Evolutionary conservation across 192 early-diverging fungal genomes (phyloP).

Genomic region (Coemansia sp.): DNA sequence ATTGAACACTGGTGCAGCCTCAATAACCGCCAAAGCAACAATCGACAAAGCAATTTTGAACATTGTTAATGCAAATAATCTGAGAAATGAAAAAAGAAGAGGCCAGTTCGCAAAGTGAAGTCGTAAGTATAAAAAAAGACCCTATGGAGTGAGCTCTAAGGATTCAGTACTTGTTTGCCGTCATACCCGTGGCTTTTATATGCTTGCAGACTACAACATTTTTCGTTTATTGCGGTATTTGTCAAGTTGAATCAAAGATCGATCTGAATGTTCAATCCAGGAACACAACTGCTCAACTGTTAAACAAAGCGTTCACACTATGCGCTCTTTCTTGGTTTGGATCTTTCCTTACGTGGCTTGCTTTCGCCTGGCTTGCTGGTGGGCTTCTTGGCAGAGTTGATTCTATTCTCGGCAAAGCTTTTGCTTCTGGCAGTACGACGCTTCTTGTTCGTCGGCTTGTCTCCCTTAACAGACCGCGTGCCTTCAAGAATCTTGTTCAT

Average conservation of each 20-base stretch:
- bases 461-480: conserved; percentile 55
- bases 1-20: conserved; percentile 7
- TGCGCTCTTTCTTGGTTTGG: background rate
- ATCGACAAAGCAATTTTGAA: conserved; percentile 18
- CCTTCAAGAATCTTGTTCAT: conserved; percentile 48
- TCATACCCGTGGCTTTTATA: conserved; percentile 13
- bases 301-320: no score
- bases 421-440: conserved; percentile 46
- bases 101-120: background rate
- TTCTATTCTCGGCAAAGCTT: conserved; percentile 27
- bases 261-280: conserved; percentile 6
- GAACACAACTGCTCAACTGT: background rate
- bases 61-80: conserved; percentile 12
- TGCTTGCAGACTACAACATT: background rate
- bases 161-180: conserved; percentile 9
- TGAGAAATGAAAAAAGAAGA: conserved; percentile 1
- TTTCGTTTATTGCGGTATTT: background rate
- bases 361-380: no score
- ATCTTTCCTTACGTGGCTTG: no score
- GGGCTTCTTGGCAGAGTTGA: conserved; percentile 14
- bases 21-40: conserved; percentile 13
- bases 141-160: conserved; percentile 26
- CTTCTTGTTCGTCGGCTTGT: conserved; percentile 49
- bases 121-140: conserved; percentile 27
- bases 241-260: conserved; percentile 1